Conservation (phyloP, 1,284 basidiomycete species). For the Boletus semigastroideus region DNA sequence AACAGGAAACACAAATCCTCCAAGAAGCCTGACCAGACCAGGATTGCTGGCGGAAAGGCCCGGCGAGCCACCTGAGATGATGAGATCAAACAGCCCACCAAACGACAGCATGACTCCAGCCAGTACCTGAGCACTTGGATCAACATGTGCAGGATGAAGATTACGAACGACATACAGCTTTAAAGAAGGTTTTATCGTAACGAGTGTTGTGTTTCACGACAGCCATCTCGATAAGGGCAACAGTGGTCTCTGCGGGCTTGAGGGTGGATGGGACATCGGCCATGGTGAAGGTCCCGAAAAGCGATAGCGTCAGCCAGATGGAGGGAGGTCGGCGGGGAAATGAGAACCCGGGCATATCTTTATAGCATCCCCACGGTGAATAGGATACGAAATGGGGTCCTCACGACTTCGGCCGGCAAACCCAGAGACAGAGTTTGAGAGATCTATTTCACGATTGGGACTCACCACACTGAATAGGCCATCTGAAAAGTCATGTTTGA, state of each 20-base stretch:
- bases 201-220: slow-evolving; percentile 64
- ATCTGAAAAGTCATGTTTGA: not conserved
- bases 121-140: slow-evolving; percentile 44
- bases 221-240: slow-evolving; percentile 53
- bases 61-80: slow-evolving; percentile 59
- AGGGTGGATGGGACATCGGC: slow-evolving; percentile 50
- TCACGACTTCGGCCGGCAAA: not conserved
- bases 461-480: not conserved
- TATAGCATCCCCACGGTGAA: slow-evolving; percentile 15
- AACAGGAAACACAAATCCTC: slow-evolving; percentile 70
- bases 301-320: slow-evolving; percentile 1
- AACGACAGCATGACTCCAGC: slow-evolving; percentile 73
- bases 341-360: slow-evolving; percentile 10
- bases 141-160: not conserved
- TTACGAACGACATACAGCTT: slow-evolving; percentile 49
- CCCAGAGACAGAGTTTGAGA: not conserved
- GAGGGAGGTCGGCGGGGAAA: not conserved
- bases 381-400: slow-evolving; percentile 12
- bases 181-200: slow-evolving; percentile 59
- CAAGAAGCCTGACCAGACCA: slow-evolving; percentile 63
- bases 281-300: slow-evolving; percentile 8
- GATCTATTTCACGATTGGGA: slow-evolving; percentile 4
- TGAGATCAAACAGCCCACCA: slow-evolving; percentile 62
- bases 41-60: slow-evolving; percentile 54
- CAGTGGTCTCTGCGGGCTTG: slow-evolving; percentile 58